These are phyloP conservation scores for Solanum lycopersicoides DNA, from an alignment of 257 asterid genomes.

Conservation along the genomic window DNA sequence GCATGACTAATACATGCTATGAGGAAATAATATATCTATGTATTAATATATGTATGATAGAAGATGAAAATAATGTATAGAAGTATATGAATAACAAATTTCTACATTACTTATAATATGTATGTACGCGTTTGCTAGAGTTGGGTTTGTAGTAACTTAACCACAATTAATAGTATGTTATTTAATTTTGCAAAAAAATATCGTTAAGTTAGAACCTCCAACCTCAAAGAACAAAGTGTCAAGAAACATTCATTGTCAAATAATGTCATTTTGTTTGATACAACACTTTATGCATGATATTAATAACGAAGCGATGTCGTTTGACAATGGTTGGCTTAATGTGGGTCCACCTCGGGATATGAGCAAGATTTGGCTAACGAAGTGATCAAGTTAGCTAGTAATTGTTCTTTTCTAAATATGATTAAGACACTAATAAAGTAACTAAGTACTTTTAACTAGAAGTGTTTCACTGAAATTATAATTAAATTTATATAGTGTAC, in stretches of 20 bases:
- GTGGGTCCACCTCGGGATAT: not conserved
- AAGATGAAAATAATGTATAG: no score
- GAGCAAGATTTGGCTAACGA: not conserved
- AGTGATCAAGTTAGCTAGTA: not conserved
- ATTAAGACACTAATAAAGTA: not conserved
- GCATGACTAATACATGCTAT: no score
- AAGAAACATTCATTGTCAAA: not conserved
- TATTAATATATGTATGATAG: not conserved
- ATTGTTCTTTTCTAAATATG: not conserved
- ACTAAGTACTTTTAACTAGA: not conserved
- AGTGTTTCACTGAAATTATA: not conserved
- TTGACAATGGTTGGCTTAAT: no score
- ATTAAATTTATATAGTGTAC: not conserved
- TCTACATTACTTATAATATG: not conserved
- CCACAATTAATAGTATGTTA: not conserved
- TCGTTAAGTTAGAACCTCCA: not conserved
- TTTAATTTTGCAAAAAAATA: not conserved
- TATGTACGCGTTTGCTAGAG: no score
- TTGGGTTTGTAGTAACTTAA: not conserved
- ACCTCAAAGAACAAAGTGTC: no score
- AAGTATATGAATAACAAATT: no score
- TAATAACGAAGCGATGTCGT: not conserved
- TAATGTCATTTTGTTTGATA: no score
- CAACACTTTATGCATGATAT: not conserved
- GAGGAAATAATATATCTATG: not conserved